Conservation (phyloP, 202 grass and related monocot genomes). For the Panicum virgatum region DNA sequence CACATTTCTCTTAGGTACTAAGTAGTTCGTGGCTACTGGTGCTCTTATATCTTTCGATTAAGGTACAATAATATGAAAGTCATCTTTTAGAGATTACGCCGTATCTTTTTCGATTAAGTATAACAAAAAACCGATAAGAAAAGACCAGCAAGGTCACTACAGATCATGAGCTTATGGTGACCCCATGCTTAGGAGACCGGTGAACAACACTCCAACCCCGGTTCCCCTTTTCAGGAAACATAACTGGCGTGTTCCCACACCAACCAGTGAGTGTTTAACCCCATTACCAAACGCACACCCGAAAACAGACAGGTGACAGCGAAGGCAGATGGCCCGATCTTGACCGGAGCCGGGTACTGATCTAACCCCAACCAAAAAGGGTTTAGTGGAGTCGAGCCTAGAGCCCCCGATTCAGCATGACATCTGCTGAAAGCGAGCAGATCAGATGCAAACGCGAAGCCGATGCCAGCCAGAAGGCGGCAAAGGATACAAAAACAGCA, state of each 20-base stretch:
- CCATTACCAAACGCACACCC: constrained; percentile 30
- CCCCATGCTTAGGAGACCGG: constrained; percentile 25
- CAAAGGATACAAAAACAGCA: constrained; percentile 23
- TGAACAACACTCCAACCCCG: constrained; percentile 33
- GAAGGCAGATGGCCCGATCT: constrained; percentile 19
- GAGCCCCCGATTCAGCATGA: neutral
- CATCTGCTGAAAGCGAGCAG: constrained; percentile 3
- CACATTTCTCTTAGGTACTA: neutral
- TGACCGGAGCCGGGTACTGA: neutral
- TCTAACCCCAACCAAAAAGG: constrained; percentile 1
- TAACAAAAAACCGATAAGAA: neutral
- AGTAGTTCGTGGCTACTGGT: neutral
- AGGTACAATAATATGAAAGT: neutral
- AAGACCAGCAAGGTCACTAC: neutral
- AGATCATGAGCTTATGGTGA: constrained; percentile 34
- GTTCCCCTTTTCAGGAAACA: neutral
- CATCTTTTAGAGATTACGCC: neutral
- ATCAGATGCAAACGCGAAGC: neutral
- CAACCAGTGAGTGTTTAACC: constrained; percentile 26
- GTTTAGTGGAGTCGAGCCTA: constrained; percentile 8
- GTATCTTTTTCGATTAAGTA: neutral
- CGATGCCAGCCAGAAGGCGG: constrained; percentile 12
- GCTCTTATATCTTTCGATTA: neutral
- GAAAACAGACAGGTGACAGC: constrained; percentile 3
- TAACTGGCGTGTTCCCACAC: neutral